A percentile compares a stretch with the other conserved stretches of the same genome.
phyloP scores from a whole-genome alignment of 1,284 basidiomycete species.

The Irpex rosettiformis region DNA sequence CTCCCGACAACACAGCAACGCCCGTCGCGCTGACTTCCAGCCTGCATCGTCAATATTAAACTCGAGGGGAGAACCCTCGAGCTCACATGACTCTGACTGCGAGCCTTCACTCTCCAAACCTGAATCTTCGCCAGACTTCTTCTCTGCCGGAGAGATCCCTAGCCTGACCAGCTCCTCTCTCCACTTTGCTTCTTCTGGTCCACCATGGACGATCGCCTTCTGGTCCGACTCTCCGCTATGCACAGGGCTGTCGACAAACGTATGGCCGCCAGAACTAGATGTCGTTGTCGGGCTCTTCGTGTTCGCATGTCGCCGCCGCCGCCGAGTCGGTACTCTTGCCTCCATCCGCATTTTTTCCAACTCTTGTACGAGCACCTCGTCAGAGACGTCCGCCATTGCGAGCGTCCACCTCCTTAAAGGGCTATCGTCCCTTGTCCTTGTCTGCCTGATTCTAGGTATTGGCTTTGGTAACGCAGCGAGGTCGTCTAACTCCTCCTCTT shows the following conservation, averaged over 20 bases:
- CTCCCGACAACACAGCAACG: slow-evolving; percentile 58
- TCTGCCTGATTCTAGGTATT: slow-evolving; percentile 13
- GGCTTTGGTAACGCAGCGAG: neutral
- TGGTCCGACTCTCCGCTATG: slow-evolving; percentile 17
- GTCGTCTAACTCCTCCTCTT: neutral
- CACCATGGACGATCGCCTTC: neutral
- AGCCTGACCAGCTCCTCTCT: neutral
- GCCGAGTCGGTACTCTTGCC: neutral
- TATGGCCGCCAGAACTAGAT: slow-evolving; percentile 17
- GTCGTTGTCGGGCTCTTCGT: slow-evolving; percentile 6
- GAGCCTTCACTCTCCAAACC: neutral
- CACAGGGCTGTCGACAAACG: slow-evolving; percentile 15
- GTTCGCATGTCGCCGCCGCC: slow-evolving; percentile 13
- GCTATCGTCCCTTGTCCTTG: slow-evolving; percentile 12
- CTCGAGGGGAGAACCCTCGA: slow-evolving; percentile 16
- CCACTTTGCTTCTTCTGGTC: neutral
- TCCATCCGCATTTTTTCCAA: slow-evolving; percentile 33
- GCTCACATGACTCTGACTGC: neutral
- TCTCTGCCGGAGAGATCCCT: slow-evolving; percentile 14
- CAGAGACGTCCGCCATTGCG: slow-evolving; percentile 35
- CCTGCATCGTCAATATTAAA: slow-evolving; percentile 27
- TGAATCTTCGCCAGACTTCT: slow-evolving; percentile 12
- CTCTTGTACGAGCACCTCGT: slow-evolving; percentile 34
- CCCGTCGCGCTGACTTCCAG: slow-evolving; percentile 54
- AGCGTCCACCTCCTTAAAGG: slow-evolving; percentile 34